These are phyloP conservation scores for Agaricus sinodeliciosus DNA, from an alignment of 768 basidiomycete genomes.

Conservation along the genomic window DNA sequence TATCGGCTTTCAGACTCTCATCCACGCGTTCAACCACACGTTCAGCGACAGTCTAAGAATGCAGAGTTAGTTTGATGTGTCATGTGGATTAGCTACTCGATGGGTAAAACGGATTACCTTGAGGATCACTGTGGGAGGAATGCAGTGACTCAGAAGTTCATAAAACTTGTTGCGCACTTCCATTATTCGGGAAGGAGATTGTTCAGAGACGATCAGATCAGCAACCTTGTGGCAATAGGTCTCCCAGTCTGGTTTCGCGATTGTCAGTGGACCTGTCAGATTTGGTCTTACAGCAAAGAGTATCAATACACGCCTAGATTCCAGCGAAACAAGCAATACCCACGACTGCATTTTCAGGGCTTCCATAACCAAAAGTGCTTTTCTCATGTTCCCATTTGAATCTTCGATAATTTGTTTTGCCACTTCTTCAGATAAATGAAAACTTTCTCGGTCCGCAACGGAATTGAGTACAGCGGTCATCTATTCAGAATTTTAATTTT, in stretches of 20 bases:
- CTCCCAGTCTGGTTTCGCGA: slow-evolving; percentile 99
- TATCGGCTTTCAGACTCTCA: slow-evolving; percentile 83
- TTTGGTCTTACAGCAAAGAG: slow-evolving; percentile 54
- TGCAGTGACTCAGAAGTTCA: slow-evolving; percentile 93
- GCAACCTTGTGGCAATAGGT: slow-evolving; percentile 91
- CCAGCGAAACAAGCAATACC: slow-evolving; percentile 20
- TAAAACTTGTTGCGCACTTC: slow-evolving; percentile 92
- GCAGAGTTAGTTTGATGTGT: not conserved
- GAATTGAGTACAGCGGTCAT: slow-evolving; percentile 73
- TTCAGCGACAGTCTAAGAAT: slow-evolving; percentile 78
- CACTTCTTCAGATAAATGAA: slow-evolving; percentile 75
- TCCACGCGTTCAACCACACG: slow-evolving; percentile 84
- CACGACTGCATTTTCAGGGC: slow-evolving; percentile 96
- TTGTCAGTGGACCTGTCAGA: slow-evolving; percentile 67
- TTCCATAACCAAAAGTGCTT: slow-evolving; percentile 91
- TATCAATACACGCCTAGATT: not conserved
- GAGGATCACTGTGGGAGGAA: slow-evolving; percentile 86
- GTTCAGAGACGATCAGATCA: slow-evolving; percentile 84
- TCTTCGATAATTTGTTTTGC: slow-evolving; percentile 73
- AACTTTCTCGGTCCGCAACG: slow-evolving; percentile 75
- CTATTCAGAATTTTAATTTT: slow-evolving; percentile 31
- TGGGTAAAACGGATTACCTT: slow-evolving; percentile 47
- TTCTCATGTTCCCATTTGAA: slow-evolving; percentile 85
- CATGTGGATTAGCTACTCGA: not conserved
- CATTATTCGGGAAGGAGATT: slow-evolving; percentile 84